A percentile compares a stretch with the other conserved stretches of the same genome.
These are phyloP conservation scores for Pilobolus umbonatus DNA, from an alignment of 192 early-diverging fungal genomes.

Conservation along the genomic window DNA sequence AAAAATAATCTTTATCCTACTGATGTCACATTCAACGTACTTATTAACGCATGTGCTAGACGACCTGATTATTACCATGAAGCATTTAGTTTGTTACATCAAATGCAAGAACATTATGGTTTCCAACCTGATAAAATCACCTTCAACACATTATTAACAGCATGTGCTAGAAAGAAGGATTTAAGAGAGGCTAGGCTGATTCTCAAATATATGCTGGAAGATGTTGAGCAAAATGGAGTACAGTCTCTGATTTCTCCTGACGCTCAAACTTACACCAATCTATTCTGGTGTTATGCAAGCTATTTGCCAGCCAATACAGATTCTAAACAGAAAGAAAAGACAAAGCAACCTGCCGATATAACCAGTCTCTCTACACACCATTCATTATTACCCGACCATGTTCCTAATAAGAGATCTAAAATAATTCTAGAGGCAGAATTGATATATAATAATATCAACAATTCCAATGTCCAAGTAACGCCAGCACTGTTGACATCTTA, in stretches of 20 bases:
- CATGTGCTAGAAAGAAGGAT: constrained; percentile 70
- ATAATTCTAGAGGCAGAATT: constrained; percentile 30
- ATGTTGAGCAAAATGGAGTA: constrained; percentile 34
- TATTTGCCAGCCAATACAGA: constrained; percentile 20
- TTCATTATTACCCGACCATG: constrained; percentile 1
- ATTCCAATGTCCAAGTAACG: constrained; percentile 16
- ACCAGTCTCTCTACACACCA: not conserved
- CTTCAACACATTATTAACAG: constrained; percentile 77
- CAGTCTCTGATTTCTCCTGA: constrained; percentile 46
- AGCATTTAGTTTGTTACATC: constrained; percentile 70
- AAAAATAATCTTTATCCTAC: constrained; percentile 63
- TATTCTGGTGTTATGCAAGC: constrained; percentile 65
- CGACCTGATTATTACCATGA: constrained; percentile 82
- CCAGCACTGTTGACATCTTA: constrained; percentile 57
- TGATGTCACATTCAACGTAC: constrained; percentile 80
- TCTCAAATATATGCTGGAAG: constrained; percentile 53
- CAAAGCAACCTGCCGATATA: not conserved
- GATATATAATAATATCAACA: constrained; percentile 30
- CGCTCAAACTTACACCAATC: constrained; percentile 57
- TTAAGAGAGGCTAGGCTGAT: constrained; percentile 63
- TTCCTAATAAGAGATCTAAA: constrained; percentile 18
- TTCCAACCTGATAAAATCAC: constrained; percentile 75
- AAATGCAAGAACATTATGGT: constrained; percentile 79
- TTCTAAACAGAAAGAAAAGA: constrained; percentile 22
- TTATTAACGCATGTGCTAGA: constrained; percentile 79